Evolutionary conservation across 805 yeast genomes (phyloP).

Genomic region (Yamadazyma scolyti): DNA sequence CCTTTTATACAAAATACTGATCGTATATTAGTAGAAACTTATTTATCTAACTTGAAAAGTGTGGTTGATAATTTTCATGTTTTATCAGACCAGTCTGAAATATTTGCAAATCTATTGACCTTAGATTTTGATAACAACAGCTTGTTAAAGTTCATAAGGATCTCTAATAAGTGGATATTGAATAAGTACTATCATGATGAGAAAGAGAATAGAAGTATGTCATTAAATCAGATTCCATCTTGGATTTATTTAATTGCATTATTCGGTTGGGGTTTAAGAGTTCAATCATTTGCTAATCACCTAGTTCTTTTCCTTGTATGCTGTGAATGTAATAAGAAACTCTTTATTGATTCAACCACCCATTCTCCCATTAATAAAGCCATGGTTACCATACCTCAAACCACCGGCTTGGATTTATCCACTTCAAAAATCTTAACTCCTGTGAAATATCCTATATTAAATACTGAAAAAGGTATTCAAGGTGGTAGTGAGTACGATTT

Average conservation of each 20-base stretch:
- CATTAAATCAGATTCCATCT: slow-evolving; percentile 21
- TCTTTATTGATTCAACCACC: slow-evolving; percentile 20
- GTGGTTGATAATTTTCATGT: slow-evolving; percentile 20
- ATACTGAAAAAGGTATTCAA: background rate
- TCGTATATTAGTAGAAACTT: slow-evolving; percentile 23
- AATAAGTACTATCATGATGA: slow-evolving; percentile 26
- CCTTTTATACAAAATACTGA: slow-evolving; percentile 29
- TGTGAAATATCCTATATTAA: slow-evolving; percentile 22
- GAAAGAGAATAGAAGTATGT: slow-evolving; percentile 29
- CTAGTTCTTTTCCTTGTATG: slow-evolving; percentile 31
- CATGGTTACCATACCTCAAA: slow-evolving; percentile 1
- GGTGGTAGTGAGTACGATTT: slow-evolving; percentile 17
- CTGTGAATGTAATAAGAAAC: slow-evolving; percentile 32
- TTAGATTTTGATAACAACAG: background rate
- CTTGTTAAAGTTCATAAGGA: slow-evolving; percentile 5
- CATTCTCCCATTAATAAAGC: slow-evolving; percentile 8
- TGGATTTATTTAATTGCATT: slow-evolving; percentile 35
- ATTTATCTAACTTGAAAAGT: slow-evolving; percentile 23
- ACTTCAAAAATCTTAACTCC: slow-evolving; percentile 26
- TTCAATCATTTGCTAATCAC: slow-evolving; percentile 24
- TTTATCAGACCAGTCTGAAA: slow-evolving; percentile 5
- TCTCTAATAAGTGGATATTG: slow-evolving; percentile 32
- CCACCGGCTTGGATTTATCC: slow-evolving; percentile 16
- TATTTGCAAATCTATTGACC: slow-evolving; percentile 1
- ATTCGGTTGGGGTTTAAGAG: slow-evolving; percentile 34